phyloP scores from a whole-genome alignment of 2,329 filamentous ascomycete species.

The Ophiocordyceps camponoti-saundersi region DNA sequence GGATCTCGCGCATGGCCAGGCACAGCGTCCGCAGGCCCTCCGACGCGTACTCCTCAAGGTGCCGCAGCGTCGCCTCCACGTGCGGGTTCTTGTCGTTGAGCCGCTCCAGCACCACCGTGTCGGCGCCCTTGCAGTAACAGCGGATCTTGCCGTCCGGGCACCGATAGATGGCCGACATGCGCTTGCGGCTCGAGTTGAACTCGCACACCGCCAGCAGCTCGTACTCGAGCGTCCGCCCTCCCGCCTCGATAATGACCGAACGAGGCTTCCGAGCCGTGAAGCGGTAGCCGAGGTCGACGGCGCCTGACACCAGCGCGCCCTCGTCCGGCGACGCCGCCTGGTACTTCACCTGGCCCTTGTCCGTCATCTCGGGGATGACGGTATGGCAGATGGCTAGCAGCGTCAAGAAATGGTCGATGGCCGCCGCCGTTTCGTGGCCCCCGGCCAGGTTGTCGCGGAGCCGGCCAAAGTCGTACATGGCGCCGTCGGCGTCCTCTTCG shows the following conservation, averaged over 20 bases:
- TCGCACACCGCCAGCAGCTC: constrained; percentile 93
- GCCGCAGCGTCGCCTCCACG: constrained; percentile 76
- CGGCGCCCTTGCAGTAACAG: constrained; percentile 89
- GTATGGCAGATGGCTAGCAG: constrained; percentile 87
- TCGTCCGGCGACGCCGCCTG: constrained; percentile 96
- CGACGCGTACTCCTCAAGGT: constrained; percentile 96
- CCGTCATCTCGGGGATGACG: constrained; percentile 80
- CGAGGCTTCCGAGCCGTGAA: constrained; percentile 84
- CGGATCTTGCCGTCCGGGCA: constrained; percentile 92
- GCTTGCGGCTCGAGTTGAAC: constrained; percentile 85
- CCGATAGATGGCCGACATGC: constrained; percentile 95
- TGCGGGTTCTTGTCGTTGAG: constrained; percentile 69
- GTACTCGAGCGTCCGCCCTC: constrained; percentile 61
- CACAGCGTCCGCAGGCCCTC: constrained; percentile 91
- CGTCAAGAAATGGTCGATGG: constrained; percentile 66
- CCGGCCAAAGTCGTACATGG: constrained; percentile 70
- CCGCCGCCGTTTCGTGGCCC: constrained; percentile 28
- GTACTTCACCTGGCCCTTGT: constrained; percentile 80
- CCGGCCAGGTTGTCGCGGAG: constrained; percentile 52
- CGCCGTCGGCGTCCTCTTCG: constrained; percentile 69
- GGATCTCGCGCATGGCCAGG: constrained; percentile 81
- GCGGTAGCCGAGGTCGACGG: constrained; percentile 67
- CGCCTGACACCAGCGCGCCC: constrained; percentile 88
- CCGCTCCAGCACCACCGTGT: constrained; percentile 92
- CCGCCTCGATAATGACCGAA: constrained; percentile 67